Evolutionary conservation across 164 flowering plant genomes (phyloP), one percentile per base, ranked within the genome.

Genomic region (Nymphaea colorata): DNA sequence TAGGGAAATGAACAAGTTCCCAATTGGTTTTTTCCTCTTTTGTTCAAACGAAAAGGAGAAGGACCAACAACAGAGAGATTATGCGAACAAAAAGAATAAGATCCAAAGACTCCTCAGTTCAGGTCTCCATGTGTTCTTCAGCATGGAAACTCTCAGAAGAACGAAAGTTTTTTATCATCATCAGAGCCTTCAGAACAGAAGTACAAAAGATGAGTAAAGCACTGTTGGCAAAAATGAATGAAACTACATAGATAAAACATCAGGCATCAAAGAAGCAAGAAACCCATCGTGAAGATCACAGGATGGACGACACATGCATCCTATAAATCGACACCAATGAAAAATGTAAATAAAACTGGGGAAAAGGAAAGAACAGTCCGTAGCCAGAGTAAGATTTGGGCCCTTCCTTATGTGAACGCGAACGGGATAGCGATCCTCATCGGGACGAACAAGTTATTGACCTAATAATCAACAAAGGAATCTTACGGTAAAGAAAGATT

Each of bases 161-260:
- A 71, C 69, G 73, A 72, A 72, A 68, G 70, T 72, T 72, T 53
- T 44, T 7, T 12, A 51, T 68, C 71, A 73, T 73, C 75, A 44
- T 68, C 14, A 72, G 75, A 72, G 68, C 44, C 5, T 42, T 47
- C 6, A 64, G 2, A 5, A 14, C 36, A 4, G 17, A 65, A 10
- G 16, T 4, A 66, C 1, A 8, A 15, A 8, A 8, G 12, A 55
- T 15, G 36, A 1, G 36, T n/a, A n/a, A n/a, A 25, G 36, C 36
- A 25, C 36, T 25, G 36, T 25, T 51, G 57, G 14, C 12, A 15
- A 51, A 15, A 51, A 8, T 0, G 14, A 51, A 47, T 47, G 14
- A 51, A 51, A 51, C 57, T 8, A 3, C 15, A 51, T 0, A 51
- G 14, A 8, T 51, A 10, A 51, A 47, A 51, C 14, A 15, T 15